These are phyloP conservation scores for Elaeagnus macrophylla DNA, from an alignment of 306 rosid genomes.

Conservation along the genomic window DNA sequence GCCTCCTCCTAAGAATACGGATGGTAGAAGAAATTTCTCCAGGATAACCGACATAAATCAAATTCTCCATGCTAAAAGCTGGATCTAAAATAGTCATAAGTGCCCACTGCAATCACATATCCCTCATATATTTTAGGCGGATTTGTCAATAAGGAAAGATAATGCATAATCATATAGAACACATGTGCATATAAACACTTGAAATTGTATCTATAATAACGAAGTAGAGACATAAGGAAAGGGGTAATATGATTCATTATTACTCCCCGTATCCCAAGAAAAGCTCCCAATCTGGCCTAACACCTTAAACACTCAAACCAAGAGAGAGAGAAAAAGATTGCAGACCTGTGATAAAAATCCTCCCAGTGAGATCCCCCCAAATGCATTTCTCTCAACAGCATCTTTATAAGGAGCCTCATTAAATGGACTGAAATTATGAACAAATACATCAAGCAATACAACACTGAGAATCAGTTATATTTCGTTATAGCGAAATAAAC, in stretches of 20 bases:
- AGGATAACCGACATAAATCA: conserved; percentile 78
- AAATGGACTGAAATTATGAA: conserved; percentile 54
- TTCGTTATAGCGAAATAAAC: too few species aligned
- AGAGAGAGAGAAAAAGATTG: background rate
- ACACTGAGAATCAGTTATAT: too few species aligned
- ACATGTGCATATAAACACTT: too few species aligned
- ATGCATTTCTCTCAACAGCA: conserved; percentile 65
- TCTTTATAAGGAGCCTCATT: conserved; percentile 59
- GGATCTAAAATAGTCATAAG: conserved; percentile 87
- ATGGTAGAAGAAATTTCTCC: conserved; percentile 67
- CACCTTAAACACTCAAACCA: background rate
- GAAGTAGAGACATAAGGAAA: too few species aligned
- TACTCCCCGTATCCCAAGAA: background rate
- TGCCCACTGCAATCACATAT: conserved; percentile 62
- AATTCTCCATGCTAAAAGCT: conserved; percentile 62
- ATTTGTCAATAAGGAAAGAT: background rate
- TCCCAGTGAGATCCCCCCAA: conserved; percentile 75
- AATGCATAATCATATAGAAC: background rate
- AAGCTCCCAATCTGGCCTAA: background rate
- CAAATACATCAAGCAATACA: too few species aligned
- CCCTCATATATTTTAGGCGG: conserved; percentile 6
- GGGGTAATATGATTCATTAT: background rate
- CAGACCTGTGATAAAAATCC: conserved; percentile 60
- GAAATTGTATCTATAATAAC: too few species aligned
- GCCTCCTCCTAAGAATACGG: conserved; percentile 69